Evolutionary conservation across 2,329 filamentous ascomycete genomes (phyloP).

Genomic region (Lecanicillium sp.): DNA sequence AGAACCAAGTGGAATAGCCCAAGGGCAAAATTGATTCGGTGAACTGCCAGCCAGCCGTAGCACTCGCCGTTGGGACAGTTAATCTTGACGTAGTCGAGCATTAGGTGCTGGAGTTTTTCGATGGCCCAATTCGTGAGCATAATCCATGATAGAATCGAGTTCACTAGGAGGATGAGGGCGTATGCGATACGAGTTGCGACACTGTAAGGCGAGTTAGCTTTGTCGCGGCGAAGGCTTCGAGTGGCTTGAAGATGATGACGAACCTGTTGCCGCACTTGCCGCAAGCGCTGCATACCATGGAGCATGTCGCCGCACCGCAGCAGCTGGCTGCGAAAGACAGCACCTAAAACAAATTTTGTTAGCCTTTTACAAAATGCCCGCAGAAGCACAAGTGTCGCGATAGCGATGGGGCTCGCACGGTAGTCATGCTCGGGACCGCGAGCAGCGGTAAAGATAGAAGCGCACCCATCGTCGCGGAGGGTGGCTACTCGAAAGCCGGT

Average conservation of each 20-base stretch:
- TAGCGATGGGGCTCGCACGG: too few relatives aligned
- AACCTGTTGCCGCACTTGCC: constrained; percentile 96
- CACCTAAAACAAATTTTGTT: constrained; percentile 39
- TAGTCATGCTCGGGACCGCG: constrained; percentile 76
- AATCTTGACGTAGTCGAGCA: constrained; percentile 93
- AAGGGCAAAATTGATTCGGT: constrained; percentile 95
- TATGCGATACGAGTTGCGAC: constrained; percentile 96
- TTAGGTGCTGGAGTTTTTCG: constrained; percentile 86
- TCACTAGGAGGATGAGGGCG: constrained; percentile 86
- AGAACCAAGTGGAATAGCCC: constrained; percentile 80
- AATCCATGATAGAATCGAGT: constrained; percentile 96
- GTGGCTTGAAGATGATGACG: constrained; percentile 10
- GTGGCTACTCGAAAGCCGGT: neutral
- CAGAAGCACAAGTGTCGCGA: neutral
- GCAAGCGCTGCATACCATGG: constrained; percentile 89
- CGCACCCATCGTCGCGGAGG: constrained; percentile 64
- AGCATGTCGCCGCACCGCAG: constrained; percentile 94
- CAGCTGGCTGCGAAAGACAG: constrained; percentile 78
- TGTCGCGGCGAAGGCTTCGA: constrained; percentile 4
- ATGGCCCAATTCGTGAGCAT: constrained; percentile 99
- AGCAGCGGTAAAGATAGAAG: constrained; percentile 83
- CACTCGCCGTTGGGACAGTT: constrained; percentile 85
- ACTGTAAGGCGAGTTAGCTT: constrained; percentile 35
- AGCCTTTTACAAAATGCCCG: constrained; percentile 4
- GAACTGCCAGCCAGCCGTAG: constrained; percentile 91